A percentile compares a stretch with the other conserved stretches of the same genome.
phyloP scores from a whole-genome alignment of 1,284 basidiomycete genomes.

The Irpex lacteus region DNA sequence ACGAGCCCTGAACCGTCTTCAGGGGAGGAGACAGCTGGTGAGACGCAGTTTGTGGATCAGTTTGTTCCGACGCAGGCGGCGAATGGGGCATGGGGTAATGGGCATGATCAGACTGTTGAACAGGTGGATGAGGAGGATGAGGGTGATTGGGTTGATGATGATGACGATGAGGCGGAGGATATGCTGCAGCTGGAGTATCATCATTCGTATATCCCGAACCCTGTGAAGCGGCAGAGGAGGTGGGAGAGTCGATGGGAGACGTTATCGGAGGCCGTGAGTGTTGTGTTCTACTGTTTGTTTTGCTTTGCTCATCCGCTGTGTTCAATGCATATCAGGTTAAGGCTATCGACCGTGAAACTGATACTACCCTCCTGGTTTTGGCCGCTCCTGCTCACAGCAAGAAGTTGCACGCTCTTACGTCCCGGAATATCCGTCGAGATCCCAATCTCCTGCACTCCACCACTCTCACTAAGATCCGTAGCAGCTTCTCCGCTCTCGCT shows the following conservation, averaged over 20 bases:
- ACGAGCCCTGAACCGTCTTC: conserved; percentile 71
- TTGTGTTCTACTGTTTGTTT: background rate
- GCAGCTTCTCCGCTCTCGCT: conserved; percentile 58
- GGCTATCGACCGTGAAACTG: conserved; percentile 73
- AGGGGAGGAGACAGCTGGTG: conserved; percentile 57
- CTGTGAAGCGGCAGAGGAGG: conserved; percentile 62
- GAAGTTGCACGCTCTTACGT: conserved; percentile 59
- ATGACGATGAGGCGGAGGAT: conserved; percentile 66
- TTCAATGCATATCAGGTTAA: conserved; percentile 54
- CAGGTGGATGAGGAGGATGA: conserved; percentile 36
- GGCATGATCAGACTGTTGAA: conserved; percentile 2
- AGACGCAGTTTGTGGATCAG: conserved; percentile 47
- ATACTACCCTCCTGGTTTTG: conserved; percentile 69
- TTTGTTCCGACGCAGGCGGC: conserved; percentile 27
- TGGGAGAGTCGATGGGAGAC: conserved; percentile 76
- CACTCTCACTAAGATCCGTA: conserved; percentile 48
- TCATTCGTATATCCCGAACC: conserved; percentile 61
- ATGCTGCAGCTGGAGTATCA: conserved; percentile 74
- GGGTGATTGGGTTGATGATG: conserved; percentile 74
- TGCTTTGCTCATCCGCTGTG: conserved; percentile 11
- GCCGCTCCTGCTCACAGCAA: conserved; percentile 70
- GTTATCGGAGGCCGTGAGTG: conserved; percentile 62
- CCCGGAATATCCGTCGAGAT: conserved; percentile 64
- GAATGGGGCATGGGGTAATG: conserved; percentile 24
- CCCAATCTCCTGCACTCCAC: conserved; percentile 42